Percentiles rank a stretch among this genome's conserved stretches.
phyloP scores from a whole-genome alignment of 1,284 basidiomycete genomes.

The Microstroma glucosiphilum region DNA sequence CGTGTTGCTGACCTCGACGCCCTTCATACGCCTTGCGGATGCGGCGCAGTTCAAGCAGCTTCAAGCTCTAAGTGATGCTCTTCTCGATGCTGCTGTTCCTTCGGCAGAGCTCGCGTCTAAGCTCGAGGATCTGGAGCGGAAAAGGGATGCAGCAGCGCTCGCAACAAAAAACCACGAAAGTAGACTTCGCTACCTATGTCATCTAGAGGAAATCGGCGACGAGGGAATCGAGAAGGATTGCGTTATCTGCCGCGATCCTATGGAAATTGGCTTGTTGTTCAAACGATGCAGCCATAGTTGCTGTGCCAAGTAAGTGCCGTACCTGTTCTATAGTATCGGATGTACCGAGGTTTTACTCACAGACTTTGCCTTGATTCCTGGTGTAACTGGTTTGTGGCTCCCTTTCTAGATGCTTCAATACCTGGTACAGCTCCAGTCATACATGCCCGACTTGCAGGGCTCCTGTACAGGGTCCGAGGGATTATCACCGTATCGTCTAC shows the following conservation, averaged over 20 bases:
- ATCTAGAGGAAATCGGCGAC: constrained; percentile 29
- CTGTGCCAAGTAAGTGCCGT: constrained; percentile 23
- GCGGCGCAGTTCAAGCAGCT: constrained; percentile 32
- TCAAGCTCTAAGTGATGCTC: constrained; percentile 28
- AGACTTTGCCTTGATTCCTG: no score
- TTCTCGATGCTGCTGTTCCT: not conserved
- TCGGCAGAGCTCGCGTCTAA: not conserved
- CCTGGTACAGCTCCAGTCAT: constrained; percentile 29
- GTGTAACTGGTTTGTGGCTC: no score
- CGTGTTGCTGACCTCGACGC: no score
- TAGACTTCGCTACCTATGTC: constrained; percentile 36
- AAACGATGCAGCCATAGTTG: constrained; percentile 40
- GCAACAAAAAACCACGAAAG: constrained; percentile 13
- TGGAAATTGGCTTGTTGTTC: constrained; percentile 38
- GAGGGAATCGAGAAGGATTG: constrained; percentile 21
- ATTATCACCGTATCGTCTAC: constrained; percentile 43
- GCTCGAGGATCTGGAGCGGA: not conserved
- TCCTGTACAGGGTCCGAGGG: constrained; percentile 14
- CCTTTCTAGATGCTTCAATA: constrained; percentile 31
- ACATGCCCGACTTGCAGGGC: constrained; percentile 19
- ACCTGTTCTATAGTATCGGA: no score
- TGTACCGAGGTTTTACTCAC: no score
- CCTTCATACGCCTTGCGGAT: no score
- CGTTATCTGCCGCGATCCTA: constrained; percentile 42
- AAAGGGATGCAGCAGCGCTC: not conserved